phyloP scores from a whole-genome alignment of 2,329 filamentous ascomycete genomes.

The Metarhizium album region DNA sequence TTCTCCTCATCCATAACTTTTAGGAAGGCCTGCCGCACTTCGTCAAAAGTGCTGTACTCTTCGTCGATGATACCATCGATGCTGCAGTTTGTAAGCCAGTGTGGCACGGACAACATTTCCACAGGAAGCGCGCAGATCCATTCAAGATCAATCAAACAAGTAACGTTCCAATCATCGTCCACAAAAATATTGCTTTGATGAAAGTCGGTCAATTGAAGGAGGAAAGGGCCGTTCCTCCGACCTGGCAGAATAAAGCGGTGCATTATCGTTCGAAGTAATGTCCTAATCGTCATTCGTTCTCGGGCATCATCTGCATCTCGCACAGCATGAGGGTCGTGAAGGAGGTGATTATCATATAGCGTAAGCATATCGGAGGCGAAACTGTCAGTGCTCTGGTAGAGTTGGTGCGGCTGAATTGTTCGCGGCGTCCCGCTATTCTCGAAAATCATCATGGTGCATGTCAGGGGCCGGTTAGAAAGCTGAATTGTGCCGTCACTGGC shows the following conservation, averaged over 20 bases:
- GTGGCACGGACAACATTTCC: slow-evolving; percentile 20
- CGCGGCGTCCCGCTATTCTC: slow-evolving; percentile 22
- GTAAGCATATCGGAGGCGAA: slow-evolving; percentile 18
- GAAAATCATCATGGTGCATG: slow-evolving; percentile 11
- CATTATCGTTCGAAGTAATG: slow-evolving; percentile 15
- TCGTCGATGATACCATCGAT: slow-evolving; percentile 12
- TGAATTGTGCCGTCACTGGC: slow-evolving; percentile 17
- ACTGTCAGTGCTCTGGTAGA: slow-evolving; percentile 18
- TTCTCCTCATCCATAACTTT: slow-evolving; percentile 9
- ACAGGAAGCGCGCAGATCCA: slow-evolving; percentile 20
- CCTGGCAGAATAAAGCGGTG: slow-evolving; percentile 16
- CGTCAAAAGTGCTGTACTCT: slow-evolving; percentile 7
- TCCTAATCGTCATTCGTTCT: slow-evolving; percentile 16
- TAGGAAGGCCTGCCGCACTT: slow-evolving; percentile 9
- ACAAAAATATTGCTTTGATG: slow-evolving; percentile 25
- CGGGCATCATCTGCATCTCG: slow-evolving; percentile 15
- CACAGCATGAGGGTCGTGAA: slow-evolving; percentile 17
- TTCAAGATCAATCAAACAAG: slow-evolving; percentile 22
- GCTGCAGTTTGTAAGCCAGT: slow-evolving; percentile 19
- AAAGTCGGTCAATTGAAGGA: slow-evolving; percentile 20
- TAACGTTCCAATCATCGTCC: slow-evolving; percentile 23
- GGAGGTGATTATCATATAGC: slow-evolving; percentile 16
- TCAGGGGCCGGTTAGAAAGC: slow-evolving; percentile 16
- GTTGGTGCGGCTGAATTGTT: slow-evolving; percentile 19
- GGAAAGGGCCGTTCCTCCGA: slow-evolving; percentile 15